Evolutionary conservation across 1,284 basidiomycete species (phyloP).

Genomic region (Leccinum angustisporum): DNA sequence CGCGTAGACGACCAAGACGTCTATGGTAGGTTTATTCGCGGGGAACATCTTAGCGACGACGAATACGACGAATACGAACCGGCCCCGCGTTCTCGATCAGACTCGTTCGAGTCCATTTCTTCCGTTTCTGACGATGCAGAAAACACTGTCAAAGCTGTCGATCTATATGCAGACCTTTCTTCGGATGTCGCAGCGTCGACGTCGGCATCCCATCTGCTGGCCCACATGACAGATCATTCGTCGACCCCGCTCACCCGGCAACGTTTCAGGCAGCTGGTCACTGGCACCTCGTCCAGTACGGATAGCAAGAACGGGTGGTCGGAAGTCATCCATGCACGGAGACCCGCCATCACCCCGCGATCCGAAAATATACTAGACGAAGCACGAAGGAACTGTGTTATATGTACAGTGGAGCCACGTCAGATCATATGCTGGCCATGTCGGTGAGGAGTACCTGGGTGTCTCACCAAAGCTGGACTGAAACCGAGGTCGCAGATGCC

Average conservation of each 20-base stretch:
- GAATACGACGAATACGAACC: conserved; percentile 53
- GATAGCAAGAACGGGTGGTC: conserved; percentile 25
- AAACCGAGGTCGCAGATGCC: conserved; percentile 46
- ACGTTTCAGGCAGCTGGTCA: conserved; percentile 41
- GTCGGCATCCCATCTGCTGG: conserved; percentile 47
- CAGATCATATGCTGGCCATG: conserved; percentile 81
- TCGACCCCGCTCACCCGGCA: conserved; percentile 48
- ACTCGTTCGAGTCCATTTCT: conserved; percentile 25
- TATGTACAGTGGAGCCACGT: conserved; percentile 68
- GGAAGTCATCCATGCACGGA: conserved; percentile 26
- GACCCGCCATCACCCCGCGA: conserved; percentile 13
- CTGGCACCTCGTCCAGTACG: conserved; percentile 10
- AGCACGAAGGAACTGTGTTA: conserved; percentile 56
- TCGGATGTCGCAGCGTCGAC: conserved; percentile 29
- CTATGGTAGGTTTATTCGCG: conserved; percentile 61
- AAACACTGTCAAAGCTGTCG: conserved; percentile 35
- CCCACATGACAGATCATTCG: conserved; percentile 45
- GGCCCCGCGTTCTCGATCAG: conserved; percentile 20
- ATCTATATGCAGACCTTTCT: conserved; percentile 47
- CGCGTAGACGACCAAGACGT: conserved; percentile 32
- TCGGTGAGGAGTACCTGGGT: conserved; percentile 45
- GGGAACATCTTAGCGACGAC: conserved; percentile 59
- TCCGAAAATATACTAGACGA: conserved; percentile 33
- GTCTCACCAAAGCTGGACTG: conserved; percentile 3
- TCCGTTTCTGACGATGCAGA: conserved; percentile 34